phyloP scores from a whole-genome alignment of 257 asterid genomes.

The Buddleja alternifolia region DNA sequence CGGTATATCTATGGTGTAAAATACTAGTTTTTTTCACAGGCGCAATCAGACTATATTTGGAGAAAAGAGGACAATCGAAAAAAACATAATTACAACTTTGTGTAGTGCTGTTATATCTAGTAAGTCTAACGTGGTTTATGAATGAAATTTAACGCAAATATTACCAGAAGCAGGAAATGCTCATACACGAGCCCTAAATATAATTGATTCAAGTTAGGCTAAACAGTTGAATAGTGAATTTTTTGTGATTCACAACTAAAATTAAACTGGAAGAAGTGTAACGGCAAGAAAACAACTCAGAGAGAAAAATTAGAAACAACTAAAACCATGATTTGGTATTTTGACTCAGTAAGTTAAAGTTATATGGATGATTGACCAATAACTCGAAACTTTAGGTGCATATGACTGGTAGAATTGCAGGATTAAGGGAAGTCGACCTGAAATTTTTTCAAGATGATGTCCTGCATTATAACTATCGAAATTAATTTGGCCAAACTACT shows the following conservation, averaged over 20 bases:
- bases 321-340: conserved; percentile 2
- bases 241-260: background rate
- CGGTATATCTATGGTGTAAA: background rate
- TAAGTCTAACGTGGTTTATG: background rate
- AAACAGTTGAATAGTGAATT: background rate
- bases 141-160: background rate
- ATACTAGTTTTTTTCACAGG: background rate
- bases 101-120: too few relatives aligned
- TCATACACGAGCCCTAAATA: background rate
- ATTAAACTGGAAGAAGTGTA: background rate
- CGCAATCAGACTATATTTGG: background rate
- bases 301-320: background rate
- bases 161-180: background rate
- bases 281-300: conserved; percentile 7
- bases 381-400: conserved; percentile 17
- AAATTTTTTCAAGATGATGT: conserved; percentile 12
- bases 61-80: background rate
- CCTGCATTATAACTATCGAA: conserved; percentile 17
- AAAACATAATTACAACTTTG: too few relatives aligned
- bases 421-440: conserved; percentile 16
- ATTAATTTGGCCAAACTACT: background rate
- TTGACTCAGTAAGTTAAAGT: conserved; percentile 21
- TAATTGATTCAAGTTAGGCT: background rate
- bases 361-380: conserved; percentile 22
- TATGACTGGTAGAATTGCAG: conserved; percentile 3